Conservation (phyloP, 108 stramenopile species). For the Cylindrotheca closterium region DNA sequence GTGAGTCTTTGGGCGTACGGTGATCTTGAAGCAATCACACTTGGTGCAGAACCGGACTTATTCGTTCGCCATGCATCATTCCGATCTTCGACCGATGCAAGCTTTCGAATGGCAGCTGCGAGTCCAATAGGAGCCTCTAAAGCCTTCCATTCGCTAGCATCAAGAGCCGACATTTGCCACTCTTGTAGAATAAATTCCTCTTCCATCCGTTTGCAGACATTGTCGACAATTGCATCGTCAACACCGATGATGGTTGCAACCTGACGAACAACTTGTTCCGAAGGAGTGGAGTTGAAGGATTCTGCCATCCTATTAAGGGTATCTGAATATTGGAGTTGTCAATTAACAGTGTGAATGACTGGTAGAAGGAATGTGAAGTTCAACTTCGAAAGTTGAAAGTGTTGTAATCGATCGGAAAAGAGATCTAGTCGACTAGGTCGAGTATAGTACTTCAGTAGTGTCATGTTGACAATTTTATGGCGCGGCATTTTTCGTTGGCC, state of each 20-base stretch:
- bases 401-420: too few relatives aligned
- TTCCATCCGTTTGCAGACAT: slow-evolving; percentile 16
- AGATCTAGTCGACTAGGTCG: too few relatives aligned
- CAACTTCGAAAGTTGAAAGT: too few relatives aligned
- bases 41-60: neutral
- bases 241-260: slow-evolving; percentile 1
- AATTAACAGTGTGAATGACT: too few relatives aligned
- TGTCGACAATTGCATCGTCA: neutral
- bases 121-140: slow-evolving; percentile 26
- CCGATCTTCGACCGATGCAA: neutral
- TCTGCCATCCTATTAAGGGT: too few relatives aligned
- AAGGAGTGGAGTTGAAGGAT: too few relatives aligned
- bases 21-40: neutral
- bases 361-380: too few relatives aligned
- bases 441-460: too few relatives aligned
- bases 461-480: too few relatives aligned
- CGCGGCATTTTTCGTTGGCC: too few relatives aligned
- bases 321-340: too few relatives aligned
- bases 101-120: slow-evolving; percentile 10
- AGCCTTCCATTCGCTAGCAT: slow-evolving; percentile 20
- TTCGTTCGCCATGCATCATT: neutral
- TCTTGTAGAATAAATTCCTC: slow-evolving; percentile 22
- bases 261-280: slow-evolving; percentile 4
- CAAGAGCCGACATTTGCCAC: slow-evolving; percentile 26
- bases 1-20: neutral